These are phyloP conservation scores for Ophiostoma novo-ulmi DNA, from an alignment of 2,329 filamentous ascomycete genomes.

Conservation along the genomic window DNA sequence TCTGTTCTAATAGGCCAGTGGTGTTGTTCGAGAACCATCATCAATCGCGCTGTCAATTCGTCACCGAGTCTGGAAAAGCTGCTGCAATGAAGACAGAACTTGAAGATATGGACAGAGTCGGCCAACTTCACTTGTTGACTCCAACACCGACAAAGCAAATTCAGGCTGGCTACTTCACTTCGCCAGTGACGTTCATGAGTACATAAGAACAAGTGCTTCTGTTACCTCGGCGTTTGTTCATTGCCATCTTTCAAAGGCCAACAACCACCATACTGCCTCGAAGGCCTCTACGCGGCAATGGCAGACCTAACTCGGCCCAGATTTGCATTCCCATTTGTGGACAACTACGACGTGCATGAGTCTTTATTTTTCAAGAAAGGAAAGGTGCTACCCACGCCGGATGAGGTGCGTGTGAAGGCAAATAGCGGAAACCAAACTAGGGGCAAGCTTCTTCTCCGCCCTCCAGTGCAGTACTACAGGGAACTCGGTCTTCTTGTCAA, in stretches of 20 bases:
- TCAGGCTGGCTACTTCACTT: not conserved
- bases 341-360: conserved; percentile 18
- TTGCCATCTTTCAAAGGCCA: not conserved
- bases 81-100: not conserved
- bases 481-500: conserved; percentile 32
- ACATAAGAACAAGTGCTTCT: not conserved
- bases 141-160: not conserved
- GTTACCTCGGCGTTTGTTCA: not conserved
- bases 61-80: not conserved
- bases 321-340: conserved; percentile 19
- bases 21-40: not conserved
- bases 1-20: too few species aligned
- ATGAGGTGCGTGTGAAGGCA: conserved; percentile 5
- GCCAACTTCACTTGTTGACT: too few species aligned
- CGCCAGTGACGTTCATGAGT: not conserved
- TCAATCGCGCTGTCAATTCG: not conserved
- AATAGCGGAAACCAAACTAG: not conserved
- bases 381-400: conserved; percentile 17
- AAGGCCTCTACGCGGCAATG: not conserved
- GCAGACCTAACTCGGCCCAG: too few species aligned
- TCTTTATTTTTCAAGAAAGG: not conserved
- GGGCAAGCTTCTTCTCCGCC: conserved; percentile 1
- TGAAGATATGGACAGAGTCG: not conserved
- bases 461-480: not conserved
- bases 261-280: not conserved